Base-by-base conservation (phyloP, 345 rosid species). In the Microthlaspi erraticum region DNA sequence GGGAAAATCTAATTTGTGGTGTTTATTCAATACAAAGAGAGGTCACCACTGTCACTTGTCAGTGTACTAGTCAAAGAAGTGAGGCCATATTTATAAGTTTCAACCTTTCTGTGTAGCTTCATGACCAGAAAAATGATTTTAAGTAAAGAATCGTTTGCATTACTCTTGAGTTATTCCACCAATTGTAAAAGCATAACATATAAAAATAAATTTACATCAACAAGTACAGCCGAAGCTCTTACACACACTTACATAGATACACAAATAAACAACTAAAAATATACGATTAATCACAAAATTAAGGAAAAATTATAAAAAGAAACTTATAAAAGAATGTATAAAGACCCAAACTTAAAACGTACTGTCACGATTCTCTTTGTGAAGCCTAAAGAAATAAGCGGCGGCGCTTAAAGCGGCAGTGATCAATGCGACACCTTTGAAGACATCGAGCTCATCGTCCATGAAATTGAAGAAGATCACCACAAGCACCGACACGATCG, bases 401-500 rank as follows among this genome's bases (percentile, higher is more conserved):
- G 70, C 59, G 38, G 23, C 70, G 38, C 79, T 75, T 0, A 75
- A 31, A 5, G 43, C 64, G 12, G 79, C 66, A 1, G 74, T 38
- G 11, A 69, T 4, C 38, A 75, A 75, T 38, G 79, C 65, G 16
- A 56, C 10, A 31, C 75, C 75, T 63, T 76, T 63, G 3, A 63
- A 14, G 12, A n/a, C 60, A 39, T 76, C 75, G 11, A 76, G 2
- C 23, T 76, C 66, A 63, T 76, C 49, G 23, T 76, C 66, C 71
- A 50, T 63, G 66, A 53, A 75, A 12, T 69, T 46, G 12, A 69
- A 76, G 60, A 76, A 76, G 53, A 76, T 2, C 5, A 76, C 71
- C 53, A 76, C 75, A 31, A 76, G 75, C 36, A 70, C 54, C 49
- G 75, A 76, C 48, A 76, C 75, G 12, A 76, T 48, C 39, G 79